Evolutionary conservation across 169 alveolate species (phyloP).

Genomic region (Eimeria tenella): DNA sequence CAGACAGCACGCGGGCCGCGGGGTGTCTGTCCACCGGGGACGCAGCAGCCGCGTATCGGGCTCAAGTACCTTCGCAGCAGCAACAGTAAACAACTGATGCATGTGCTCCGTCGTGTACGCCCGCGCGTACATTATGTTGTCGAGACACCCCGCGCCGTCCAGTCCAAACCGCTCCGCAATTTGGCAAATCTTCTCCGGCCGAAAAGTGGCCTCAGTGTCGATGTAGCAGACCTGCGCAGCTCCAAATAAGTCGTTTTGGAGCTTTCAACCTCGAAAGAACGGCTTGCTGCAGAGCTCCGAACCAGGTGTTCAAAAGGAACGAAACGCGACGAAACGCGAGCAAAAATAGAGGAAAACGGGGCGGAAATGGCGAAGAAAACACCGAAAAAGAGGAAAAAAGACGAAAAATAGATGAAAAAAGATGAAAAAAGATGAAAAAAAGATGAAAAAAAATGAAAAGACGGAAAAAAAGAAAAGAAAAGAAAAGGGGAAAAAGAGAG

Average conservation of each 20-base stretch:
- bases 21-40: no score
- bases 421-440: neutral
- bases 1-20: no score
- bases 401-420: neutral
- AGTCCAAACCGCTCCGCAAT: conserved; percentile 98
- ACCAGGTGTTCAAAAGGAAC: neutral
- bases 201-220: conserved; percentile 99
- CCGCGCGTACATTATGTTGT: conserved; percentile 95
- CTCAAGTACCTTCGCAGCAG: no score
- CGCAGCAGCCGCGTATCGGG: no score
- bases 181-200: conserved; percentile 98
- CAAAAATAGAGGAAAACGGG: no score
- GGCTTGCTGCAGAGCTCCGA: no score
- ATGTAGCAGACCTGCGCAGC: conserved; percentile 93
- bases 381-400: neutral
- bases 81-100: conserved; percentile 68
- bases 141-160: conserved; percentile 93
- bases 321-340: neutral
- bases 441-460: neutral
- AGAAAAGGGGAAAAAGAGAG: neutral
- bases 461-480: neutral
- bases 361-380: neutral
- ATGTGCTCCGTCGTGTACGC: conserved; percentile 76
- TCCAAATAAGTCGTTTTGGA: no score
- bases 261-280: no score